Evolutionary conservation across 2,329 filamentous ascomycete genomes (phyloP).

Genomic region (Talaromyces atroroseus): DNA sequence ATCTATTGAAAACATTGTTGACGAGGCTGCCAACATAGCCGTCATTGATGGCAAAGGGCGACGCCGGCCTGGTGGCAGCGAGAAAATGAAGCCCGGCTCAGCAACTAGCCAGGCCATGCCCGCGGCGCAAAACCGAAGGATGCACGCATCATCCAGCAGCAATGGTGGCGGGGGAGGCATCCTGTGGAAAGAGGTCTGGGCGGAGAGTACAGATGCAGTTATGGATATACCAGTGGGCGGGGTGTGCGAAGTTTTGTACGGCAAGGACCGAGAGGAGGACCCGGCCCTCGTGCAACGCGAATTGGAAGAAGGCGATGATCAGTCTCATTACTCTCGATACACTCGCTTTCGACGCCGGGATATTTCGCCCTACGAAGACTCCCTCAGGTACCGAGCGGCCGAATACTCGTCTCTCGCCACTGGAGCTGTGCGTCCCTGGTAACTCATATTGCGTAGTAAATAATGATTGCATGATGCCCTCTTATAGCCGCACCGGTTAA

Average conservation of each 20-base stretch:
- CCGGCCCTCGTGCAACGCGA: neutral
- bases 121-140: conserved; percentile 29
- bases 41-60: conserved; percentile 68
- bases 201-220: conserved; percentile 87
- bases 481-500: neutral
- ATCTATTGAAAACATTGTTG: conserved; percentile 83
- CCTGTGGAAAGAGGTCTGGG: conserved; percentile 82
- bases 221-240: conserved; percentile 95
- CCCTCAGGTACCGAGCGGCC: neutral
- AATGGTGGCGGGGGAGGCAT: conserved; percentile 26
- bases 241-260: conserved; percentile 91
- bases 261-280: conserved; percentile 47
- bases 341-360: neutral
- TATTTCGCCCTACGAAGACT: neutral
- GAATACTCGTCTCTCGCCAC: conserved; percentile 5
- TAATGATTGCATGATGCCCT: neutral
- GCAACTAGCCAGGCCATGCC: conserved; percentile 39
- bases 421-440: conserved; percentile 1
- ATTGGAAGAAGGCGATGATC: neutral
- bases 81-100: conserved; percentile 37
- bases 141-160: conserved; percentile 4
- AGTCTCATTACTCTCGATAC: conserved; percentile 2
- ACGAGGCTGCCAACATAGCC: conserved; percentile 81
- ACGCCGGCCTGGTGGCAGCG: conserved; percentile 42
- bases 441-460: neutral